Percentiles rank a stretch among this genome's conserved stretches.
Conservation (phyloP, 345 rosid genomes). For the Sonneratia caseolaris region DNA sequence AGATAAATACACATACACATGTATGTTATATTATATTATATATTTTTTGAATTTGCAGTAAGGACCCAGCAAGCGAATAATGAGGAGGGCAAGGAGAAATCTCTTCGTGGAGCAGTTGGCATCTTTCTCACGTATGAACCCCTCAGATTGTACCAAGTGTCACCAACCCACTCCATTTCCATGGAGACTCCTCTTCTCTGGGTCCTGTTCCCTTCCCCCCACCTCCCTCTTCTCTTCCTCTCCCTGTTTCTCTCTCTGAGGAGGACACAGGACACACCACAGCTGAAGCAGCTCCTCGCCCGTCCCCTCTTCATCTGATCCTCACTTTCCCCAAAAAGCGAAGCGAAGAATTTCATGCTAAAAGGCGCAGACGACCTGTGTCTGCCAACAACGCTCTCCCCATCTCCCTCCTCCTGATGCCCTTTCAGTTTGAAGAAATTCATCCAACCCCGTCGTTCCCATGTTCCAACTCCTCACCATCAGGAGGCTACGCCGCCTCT, state of each 20-base stretch:
- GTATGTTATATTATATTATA: too few relatives aligned
- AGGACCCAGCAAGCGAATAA: too few relatives aligned
- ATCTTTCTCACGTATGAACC: conserved; percentile 6
- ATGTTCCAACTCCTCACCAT: conserved; percentile 15
- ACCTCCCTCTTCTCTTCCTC: not conserved
- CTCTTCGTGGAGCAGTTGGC: conserved; percentile 29
- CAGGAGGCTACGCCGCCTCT: conserved; percentile 39
- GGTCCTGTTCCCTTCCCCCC: not conserved
- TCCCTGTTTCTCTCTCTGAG: not conserved
- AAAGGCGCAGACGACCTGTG: not conserved
- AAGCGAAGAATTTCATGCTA: not conserved
- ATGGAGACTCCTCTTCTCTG: conserved; percentile 14
- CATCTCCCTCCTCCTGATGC: not conserved
- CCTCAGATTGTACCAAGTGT: conserved; percentile 31
- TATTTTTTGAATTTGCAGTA: too few relatives aligned
- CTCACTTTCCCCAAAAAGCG: not conserved
- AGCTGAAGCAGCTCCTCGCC: not conserved
- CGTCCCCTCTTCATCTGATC: not conserved
- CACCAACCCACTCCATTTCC: conserved; percentile 31
- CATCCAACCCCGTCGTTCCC: conserved; percentile 4
- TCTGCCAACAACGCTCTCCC: not conserved
- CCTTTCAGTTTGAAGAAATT: not conserved
- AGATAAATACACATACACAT: too few relatives aligned
- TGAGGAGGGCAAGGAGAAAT: too few relatives aligned
- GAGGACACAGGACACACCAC: not conserved